Percentiles rank a stretch among this genome's conserved stretches.
Evolutionary conservation across 208 protist species (phyloP).

Genomic region (Crithidia bombi): DNA sequence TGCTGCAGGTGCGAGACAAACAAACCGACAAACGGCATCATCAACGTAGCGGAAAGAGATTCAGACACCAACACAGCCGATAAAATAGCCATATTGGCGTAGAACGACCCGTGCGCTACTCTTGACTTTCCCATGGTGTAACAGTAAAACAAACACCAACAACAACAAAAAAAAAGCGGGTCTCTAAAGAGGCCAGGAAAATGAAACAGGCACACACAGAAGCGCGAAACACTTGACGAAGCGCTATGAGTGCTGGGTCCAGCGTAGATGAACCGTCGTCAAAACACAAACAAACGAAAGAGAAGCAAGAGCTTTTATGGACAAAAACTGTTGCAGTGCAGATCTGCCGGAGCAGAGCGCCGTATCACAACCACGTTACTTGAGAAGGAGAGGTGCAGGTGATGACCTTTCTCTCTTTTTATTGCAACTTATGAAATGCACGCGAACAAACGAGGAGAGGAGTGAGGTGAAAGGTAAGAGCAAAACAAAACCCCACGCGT

Average conservation of each 20-base stretch:
- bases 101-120: slow-evolving; percentile 15
- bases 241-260: too few species aligned
- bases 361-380: too few species aligned
- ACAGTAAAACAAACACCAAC: neutral
- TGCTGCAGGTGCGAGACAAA: slow-evolving; percentile 51
- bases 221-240: too few species aligned
- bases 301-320: neutral
- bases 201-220: too few species aligned
- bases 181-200: neutral
- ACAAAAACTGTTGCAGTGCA: neutral
- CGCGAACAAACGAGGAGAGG: too few species aligned
- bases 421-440: too few species aligned
- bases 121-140: slow-evolving; percentile 7
- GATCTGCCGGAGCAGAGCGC: neutral
- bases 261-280: too few species aligned
- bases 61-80: slow-evolving; percentile 58
- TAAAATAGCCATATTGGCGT: slow-evolving; percentile 34
- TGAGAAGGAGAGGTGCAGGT: too few species aligned
- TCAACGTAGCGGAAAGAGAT: slow-evolving; percentile 53
- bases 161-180: neutral
- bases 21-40: slow-evolving; percentile 58
- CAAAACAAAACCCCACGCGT: too few species aligned
- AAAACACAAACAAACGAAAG: neutral
- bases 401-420: too few species aligned
- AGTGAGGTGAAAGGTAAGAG: too few species aligned